Evolutionary conservation across 2,329 filamentous ascomycete genomes (phyloP), one percentile per base, ranked within the genome.

Genomic region (Aurifilum marmelostoma): DNA sequence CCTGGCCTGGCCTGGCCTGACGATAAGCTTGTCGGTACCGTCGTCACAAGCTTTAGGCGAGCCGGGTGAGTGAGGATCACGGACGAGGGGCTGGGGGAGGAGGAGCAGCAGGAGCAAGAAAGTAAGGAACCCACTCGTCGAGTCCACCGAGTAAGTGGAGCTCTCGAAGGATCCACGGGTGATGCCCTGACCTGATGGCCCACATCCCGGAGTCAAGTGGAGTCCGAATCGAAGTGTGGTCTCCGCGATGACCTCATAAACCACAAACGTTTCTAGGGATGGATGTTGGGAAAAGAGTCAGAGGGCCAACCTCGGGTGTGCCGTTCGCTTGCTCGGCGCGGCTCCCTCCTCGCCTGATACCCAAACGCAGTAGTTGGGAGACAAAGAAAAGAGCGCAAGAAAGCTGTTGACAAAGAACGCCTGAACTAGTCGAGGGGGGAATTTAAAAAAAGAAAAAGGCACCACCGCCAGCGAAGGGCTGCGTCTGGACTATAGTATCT

Each of bases 11-110:
- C 6, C 43, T 47, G 43, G 43, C 43, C 43, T 47, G 43, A 47
- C 12, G 56, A 67, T 47, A 67, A 67, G 65, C 65, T 67, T 64
- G 59, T 67, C n/a, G 43, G 11, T 62, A 37, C 59, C 59, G 6
- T 24, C 62, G 60, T 39, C 24, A 68, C 27, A 27, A 18, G 43
- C 43, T 18, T n/a, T 60, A 24, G 50, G 66, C 66, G 61, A 67
- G 61, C 61, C 66, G 66, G 37, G 18, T 12, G 12, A n/a, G 16
- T 27, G 21, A 43, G 61, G 50, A 56, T 29, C 61, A n/a, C 58
- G 52, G 66, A 50, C 66, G 56, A 50, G 52, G 52, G 66, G 61
- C 18, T 1, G 41, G 18, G 8, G 37, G 37, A 47, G 41, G 41
- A 18, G 16, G 43, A 43, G 39, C 16, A 47, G 18, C 6, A 47